Conservation (phyloP, 2,329 filamentous ascomycete species). For the Westerdykella aurantiaca region DNA sequence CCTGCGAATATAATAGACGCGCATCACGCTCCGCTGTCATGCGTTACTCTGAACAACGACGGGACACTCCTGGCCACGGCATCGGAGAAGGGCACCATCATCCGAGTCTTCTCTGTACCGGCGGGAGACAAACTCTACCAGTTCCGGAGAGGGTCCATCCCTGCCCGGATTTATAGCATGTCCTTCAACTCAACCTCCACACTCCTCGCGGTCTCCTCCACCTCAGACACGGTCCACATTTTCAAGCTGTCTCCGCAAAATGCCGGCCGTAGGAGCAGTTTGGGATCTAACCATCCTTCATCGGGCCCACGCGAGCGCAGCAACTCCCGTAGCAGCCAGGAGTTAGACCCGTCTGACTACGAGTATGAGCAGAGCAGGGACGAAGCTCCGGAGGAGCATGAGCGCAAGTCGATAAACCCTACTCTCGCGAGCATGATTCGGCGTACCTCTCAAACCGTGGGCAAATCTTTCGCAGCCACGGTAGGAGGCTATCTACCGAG, state of each 20-base stretch:
- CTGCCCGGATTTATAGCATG: slow-evolving; percentile 96
- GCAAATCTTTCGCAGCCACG: slow-evolving; percentile 78
- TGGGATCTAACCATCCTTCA: slow-evolving; percentile 15
- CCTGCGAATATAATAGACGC: slow-evolving; percentile 94
- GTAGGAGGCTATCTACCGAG: slow-evolving; percentile 88
- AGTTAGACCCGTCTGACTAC: slow-evolving; percentile 17
- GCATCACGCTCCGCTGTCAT: slow-evolving; percentile 84
- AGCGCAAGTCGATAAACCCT: slow-evolving; percentile 52
- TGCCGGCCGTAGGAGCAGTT: slow-evolving; percentile 30
- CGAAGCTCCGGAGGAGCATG: slow-evolving; percentile 20
- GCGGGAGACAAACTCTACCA: slow-evolving; percentile 90
- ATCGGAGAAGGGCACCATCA: slow-evolving; percentile 95
- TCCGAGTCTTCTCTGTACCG: slow-evolving; percentile 89
- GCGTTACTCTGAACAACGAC: slow-evolving; percentile 85
- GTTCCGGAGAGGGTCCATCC: slow-evolving; percentile 91
- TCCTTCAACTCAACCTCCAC: slow-evolving; percentile 95
- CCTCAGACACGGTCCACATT: slow-evolving; percentile 93
- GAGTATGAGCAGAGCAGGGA: slow-evolving; percentile 40
- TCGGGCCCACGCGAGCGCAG: slow-evolving; percentile 37
- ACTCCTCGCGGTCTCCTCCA: slow-evolving; percentile 88
- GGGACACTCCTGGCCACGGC: slow-evolving; percentile 89
- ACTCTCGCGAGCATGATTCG: slow-evolving; percentile 86
- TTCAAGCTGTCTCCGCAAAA: slow-evolving; percentile 61
- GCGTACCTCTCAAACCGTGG: slow-evolving; percentile 91
- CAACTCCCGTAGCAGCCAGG: slow-evolving; percentile 39